Base-by-base conservation (phyloP, 1,139 yeast genomes). In the Candida sp. region DNA sequence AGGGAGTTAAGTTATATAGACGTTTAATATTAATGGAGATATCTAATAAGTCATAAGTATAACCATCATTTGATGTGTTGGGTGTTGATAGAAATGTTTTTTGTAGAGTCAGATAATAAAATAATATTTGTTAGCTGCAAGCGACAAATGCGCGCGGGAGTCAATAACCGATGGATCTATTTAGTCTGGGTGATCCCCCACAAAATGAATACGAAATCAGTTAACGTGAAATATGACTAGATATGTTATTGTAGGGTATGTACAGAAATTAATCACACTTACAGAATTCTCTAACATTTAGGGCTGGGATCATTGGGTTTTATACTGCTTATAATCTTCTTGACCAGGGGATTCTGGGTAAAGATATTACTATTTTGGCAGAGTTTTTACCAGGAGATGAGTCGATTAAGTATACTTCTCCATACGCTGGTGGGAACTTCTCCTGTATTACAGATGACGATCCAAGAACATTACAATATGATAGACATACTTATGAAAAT, bases 371-470 rank as follows among this genome's bases (percentile, higher is more conserved):
- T 3, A 73, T 85, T 5, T 53, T 82, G 21, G 91, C 87, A 3
- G 78, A 82, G 53, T 75, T 71, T 50, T 59, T 83, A 40, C 93
- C 95, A 2, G 95, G 93, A 4, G 95, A 87, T 55, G 82, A 78
- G 51, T 79, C 87, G 4, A 75, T 77, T 47, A 70, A 77, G 42
- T 87, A 82, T 58, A 82, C 95, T 2, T 83, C 90, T 1, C 95
- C 95, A 1, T 84, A 84, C 75, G 91, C 91, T 1, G 88, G 88
- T 11, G 88, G 86, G 1, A 79, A 81, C 60, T 82, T 83, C 55
- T 80, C 87, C 3, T 78, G 84, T 55, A 82, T 84, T 44, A 75
- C 87, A 0, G 85, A 82, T 1, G 73, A 74, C 48, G 84, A 79
- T 50, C 67, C 70, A 2, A 73, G 66, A 6, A 75, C 83, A 1